A percentile compares a stretch with the other conserved stretches of the same genome.
phyloP scores from a whole-genome alignment of 768 basidiomycete species.

The Pisolithus microcarpus region DNA sequence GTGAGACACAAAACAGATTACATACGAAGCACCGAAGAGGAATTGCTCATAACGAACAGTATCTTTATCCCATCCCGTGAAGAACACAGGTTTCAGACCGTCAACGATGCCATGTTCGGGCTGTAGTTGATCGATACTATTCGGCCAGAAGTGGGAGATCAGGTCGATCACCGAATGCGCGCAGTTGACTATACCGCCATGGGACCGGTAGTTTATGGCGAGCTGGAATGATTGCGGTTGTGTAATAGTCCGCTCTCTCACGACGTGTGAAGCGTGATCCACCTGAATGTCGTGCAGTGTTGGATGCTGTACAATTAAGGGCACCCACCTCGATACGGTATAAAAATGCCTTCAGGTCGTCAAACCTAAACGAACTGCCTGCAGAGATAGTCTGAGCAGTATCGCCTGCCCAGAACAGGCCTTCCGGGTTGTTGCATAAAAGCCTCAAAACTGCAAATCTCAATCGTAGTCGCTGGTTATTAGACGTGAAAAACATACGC shows the following conservation, averaged over 20 bases:
- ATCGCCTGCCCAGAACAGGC: slow-evolving; percentile 75
- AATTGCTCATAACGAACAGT: slow-evolving; percentile 48
- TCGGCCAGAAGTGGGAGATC: slow-evolving; percentile 53
- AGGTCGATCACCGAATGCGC: slow-evolving; percentile 58
- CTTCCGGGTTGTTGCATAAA: slow-evolving; percentile 57
- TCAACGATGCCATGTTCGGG: slow-evolving; percentile 50
- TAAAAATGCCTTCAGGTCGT: slow-evolving; percentile 63
- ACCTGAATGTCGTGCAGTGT: slow-evolving; percentile 9
- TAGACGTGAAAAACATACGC: slow-evolving; percentile 29
- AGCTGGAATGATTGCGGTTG: slow-evolving; percentile 47
- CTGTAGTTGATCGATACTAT: slow-evolving; percentile 53
- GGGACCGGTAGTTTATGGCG: slow-evolving; percentile 60
- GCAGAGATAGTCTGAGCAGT: slow-evolving; percentile 73
- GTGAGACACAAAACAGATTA: not conserved
- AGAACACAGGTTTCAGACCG: slow-evolving; percentile 53
- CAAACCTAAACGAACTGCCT: slow-evolving; percentile 66
- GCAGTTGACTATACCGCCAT: slow-evolving; percentile 65
- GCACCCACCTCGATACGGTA: slow-evolving; percentile 50
- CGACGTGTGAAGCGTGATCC: slow-evolving; percentile 6
- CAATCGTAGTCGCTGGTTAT: not conserved
- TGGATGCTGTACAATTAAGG: not conserved
- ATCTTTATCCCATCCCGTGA: slow-evolving; percentile 40
- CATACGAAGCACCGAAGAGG: slow-evolving; percentile 44
- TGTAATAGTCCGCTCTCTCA: slow-evolving; percentile 8
- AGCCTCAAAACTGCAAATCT: slow-evolving; percentile 45